Conservation (phyloP, 331 rosid genomes). For the Stylosanthes scabra region DNA sequence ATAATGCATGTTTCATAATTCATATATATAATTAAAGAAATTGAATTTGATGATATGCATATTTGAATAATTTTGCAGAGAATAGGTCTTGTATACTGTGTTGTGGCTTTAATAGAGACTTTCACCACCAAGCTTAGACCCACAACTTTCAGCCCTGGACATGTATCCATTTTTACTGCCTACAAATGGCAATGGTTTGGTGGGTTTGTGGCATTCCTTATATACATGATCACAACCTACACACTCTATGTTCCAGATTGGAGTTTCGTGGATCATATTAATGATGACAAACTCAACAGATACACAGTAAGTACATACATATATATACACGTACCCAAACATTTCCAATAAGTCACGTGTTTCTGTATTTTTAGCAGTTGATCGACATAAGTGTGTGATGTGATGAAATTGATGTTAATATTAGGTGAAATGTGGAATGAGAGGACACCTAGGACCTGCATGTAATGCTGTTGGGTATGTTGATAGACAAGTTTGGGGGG, state of each 20-base stretch:
- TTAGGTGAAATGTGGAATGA: constrained; percentile 87
- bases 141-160: constrained; percentile 52
- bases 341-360: too few species aligned
- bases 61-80: constrained; percentile 53
- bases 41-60: too few species aligned
- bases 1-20: not conserved
- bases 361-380: too few species aligned
- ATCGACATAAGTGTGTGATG: too few species aligned
- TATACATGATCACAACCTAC: constrained; percentile 79
- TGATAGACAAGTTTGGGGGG: constrained; percentile 89
- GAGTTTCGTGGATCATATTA: constrained; percentile 59
- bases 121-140: constrained; percentile 75
- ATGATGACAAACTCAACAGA: constrained; percentile 30
- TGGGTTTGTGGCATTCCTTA: constrained; percentile 68
- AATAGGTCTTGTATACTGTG: constrained; percentile 87
- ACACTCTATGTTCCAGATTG: constrained; percentile 84
- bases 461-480: constrained; percentile 91
- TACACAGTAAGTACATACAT: constrained; percentile 49
- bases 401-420: not conserved
- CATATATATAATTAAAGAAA: too few species aligned
- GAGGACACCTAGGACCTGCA: constrained; percentile 93
- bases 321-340: too few species aligned
- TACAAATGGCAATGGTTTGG: constrained; percentile 94
- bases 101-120: constrained; percentile 82
- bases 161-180: constrained; percentile 70